phyloP scores from a whole-genome alignment of 371 early-diverging fungal genomes.

The Syncephalastrum contaminatum region DNA sequence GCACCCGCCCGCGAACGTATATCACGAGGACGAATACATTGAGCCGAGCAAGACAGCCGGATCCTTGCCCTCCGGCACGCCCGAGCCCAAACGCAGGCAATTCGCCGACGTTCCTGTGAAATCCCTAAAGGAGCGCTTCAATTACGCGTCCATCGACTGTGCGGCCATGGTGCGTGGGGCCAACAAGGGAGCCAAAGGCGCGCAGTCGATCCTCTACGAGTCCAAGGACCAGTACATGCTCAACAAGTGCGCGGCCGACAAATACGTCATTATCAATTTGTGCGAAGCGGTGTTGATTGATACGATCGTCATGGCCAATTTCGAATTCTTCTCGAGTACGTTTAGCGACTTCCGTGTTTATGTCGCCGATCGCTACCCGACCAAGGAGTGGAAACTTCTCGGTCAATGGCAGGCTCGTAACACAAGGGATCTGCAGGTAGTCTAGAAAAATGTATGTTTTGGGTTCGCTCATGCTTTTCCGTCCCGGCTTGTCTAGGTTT shows the following conservation, averaged over 20 bases:
- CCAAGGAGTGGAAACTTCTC: conserved; percentile 77
- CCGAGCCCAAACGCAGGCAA: conserved; percentile 15
- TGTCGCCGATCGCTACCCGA: conserved; percentile 82
- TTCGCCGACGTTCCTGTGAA: conserved; percentile 30
- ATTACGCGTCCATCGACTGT: conserved; percentile 93
- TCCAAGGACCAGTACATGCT: conserved; percentile 94
- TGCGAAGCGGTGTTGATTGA: conserved; percentile 94
- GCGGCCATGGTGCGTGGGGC: conserved; percentile 85
- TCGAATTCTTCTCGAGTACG: conserved; percentile 94
- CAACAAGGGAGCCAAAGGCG: conserved; percentile 82
- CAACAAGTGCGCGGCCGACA: conserved; percentile 79
- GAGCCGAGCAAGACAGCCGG: conserved; percentile 17
- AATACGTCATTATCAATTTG: conserved; percentile 88
- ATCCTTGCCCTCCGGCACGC: neutral
- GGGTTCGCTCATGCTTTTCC: too few relatives aligned
- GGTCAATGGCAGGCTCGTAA: conserved; percentile 86
- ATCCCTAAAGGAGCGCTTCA: conserved; percentile 80
- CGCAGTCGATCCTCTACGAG: conserved; percentile 81
- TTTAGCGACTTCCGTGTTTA: conserved; percentile 86
- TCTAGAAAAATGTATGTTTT: conserved; percentile 7
- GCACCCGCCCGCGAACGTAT: conserved; percentile 21
- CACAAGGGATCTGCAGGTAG: conserved; percentile 81
- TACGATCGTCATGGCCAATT: conserved; percentile 88
- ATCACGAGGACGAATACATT: conserved; percentile 34
- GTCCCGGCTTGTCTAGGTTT: too few relatives aligned